Conservation (phyloP, 2,329 filamentous ascomycete genomes). For the Coniochaeta sp. region DNA sequence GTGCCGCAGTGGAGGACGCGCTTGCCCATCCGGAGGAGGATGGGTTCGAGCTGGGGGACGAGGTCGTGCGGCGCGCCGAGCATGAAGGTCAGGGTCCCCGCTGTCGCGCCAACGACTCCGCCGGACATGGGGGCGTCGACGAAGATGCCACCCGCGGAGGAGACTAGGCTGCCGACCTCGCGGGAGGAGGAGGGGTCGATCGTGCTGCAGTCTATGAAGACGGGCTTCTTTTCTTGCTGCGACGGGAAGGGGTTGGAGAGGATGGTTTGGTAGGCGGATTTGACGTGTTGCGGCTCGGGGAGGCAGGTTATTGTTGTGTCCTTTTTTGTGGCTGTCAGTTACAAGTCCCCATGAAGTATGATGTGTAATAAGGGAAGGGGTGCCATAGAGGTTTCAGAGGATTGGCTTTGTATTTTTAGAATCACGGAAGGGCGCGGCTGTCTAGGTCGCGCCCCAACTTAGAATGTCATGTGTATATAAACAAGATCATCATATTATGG, state of each 20-base stretch:
- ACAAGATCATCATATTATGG: slow-evolving; percentile 24
- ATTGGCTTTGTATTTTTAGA: slow-evolving; percentile 62
- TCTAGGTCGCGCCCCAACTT: slow-evolving; percentile 56
- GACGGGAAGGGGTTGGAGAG: slow-evolving; percentile 46
- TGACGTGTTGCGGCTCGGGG: slow-evolving; percentile 83
- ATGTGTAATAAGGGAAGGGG: slow-evolving; percentile 11
- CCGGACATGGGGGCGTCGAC: slow-evolving; percentile 97
- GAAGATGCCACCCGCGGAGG: slow-evolving; percentile 60
- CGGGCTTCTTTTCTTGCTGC: slow-evolving; percentile 44
- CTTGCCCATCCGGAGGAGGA: slow-evolving; percentile 77
- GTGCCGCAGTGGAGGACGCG: slow-evolving; percentile 78
- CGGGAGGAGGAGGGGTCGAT: slow-evolving; percentile 86
- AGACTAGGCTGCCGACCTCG: slow-evolving; percentile 64
- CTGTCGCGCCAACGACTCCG: slow-evolving; percentile 83
- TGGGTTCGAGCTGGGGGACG: slow-evolving; percentile 57
- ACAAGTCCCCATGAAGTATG: slow-evolving; percentile 9
- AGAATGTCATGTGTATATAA: slow-evolving; percentile 54
- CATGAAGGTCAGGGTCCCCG: slow-evolving; percentile 93
- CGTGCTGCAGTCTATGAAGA: slow-evolving; percentile 95
- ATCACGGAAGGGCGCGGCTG: slow-evolving; percentile 51
- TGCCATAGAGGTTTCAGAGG: slow-evolving; percentile 47
- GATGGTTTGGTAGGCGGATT: slow-evolving; percentile 72
- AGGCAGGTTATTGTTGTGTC: slow-evolving; percentile 83
- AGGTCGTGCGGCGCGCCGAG: slow-evolving; percentile 62
- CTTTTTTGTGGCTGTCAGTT: slow-evolving; percentile 36